Evolutionary conservation across 768 basidiomycete genomes (phyloP).

Genomic region (Agrocybe praecox): DNA sequence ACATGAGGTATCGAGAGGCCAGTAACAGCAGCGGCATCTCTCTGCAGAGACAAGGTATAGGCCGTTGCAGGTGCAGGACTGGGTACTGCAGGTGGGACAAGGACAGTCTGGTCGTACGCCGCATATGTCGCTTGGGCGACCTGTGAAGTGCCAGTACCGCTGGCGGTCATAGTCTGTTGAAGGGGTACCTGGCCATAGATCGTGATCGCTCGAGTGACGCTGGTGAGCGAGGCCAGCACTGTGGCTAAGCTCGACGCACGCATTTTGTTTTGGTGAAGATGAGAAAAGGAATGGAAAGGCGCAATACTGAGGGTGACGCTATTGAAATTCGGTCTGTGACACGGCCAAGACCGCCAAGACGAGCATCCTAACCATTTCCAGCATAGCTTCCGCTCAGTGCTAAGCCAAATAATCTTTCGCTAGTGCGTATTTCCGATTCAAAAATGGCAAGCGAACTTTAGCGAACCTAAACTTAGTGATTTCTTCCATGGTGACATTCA

Average conservation of each 20-base stretch:
- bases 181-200: conserved; percentile 35
- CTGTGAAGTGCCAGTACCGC: conserved; percentile 2
- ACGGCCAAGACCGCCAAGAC: background rate
- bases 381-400: background rate
- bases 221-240: background rate
- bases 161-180: conserved; percentile 18
- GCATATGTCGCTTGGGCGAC: conserved; percentile 30
- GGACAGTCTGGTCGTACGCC: conserved; percentile 53
- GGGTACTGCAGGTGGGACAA: conserved; percentile 54
- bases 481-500: no score
- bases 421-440: no score
- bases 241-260: background rate
- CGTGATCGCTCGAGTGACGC: conserved; percentile 22
- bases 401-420: no score
- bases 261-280: background rate
- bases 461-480: no score
- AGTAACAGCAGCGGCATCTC: conserved; percentile 27
- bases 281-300: background rate
- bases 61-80: conserved; percentile 40
- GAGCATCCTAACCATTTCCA: background rate
- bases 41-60: conserved; percentile 46
- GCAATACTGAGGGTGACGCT: background rate
- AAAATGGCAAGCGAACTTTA: no score
- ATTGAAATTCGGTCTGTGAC: background rate
- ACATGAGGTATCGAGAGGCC: conserved; percentile 39